Percentiles rank a stretch among this genome's conserved stretches.
Conservation (phyloP, 192 early-diverging fungal species). For the Podila clonocystis region DNA sequence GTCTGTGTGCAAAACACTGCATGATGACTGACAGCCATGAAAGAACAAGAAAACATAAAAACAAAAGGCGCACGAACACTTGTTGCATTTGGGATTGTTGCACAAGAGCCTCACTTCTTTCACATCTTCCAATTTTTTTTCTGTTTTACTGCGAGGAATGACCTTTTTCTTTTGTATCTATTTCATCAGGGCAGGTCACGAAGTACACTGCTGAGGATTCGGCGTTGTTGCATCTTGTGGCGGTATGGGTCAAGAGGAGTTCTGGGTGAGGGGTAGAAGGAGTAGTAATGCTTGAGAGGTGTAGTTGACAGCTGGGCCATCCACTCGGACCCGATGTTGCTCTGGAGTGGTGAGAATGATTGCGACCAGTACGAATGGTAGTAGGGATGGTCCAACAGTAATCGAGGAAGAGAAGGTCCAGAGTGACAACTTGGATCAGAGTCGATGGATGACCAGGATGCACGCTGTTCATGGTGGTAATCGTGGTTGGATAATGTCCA, state of each 20-base stretch:
- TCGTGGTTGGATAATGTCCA: background rate
- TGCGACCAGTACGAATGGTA: background rate
- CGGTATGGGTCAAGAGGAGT: background rate
- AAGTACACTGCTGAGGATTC: background rate
- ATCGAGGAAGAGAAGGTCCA: background rate
- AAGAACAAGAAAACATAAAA: too few species aligned
- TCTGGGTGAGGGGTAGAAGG: background rate
- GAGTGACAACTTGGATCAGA: background rate
- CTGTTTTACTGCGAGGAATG: too few species aligned
- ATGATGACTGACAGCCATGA: too few species aligned
- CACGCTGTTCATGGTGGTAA: background rate
- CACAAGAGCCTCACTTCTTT: too few species aligned
- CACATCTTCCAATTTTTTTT: too few species aligned
- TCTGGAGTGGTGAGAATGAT: background rate
- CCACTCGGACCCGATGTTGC: background rate
- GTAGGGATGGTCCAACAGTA: background rate
- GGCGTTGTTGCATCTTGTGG: background rate
- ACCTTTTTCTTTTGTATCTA: background rate
- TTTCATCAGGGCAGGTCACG: background rate
- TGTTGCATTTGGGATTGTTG: too few species aligned
- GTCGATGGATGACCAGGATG: background rate
- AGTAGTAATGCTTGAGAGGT: background rate
- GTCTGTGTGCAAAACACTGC: too few species aligned
- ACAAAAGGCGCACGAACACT: too few species aligned
- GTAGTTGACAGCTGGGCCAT: background rate